Percentiles rank a stretch among this genome's conserved stretches.
Evolutionary conservation across 163 green algal species (phyloP).

Genomic region (Prototheca wickerhamii): DNA sequence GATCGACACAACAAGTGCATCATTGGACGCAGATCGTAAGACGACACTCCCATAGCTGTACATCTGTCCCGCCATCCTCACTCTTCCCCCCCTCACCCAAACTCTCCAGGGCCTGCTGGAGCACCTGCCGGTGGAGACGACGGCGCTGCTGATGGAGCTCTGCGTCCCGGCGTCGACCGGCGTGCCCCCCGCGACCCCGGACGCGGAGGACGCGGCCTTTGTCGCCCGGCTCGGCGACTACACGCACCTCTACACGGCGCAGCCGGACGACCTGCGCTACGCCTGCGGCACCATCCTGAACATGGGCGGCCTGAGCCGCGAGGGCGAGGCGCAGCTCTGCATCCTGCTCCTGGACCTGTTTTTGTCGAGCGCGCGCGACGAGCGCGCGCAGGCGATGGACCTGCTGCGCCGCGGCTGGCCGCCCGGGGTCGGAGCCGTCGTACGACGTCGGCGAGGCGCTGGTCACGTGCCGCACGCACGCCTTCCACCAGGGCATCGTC

Average conservation of each 20-base stretch:
- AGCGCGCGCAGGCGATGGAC: conserved; percentile 49
- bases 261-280: conserved; percentile 29
- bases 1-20: too few relatives aligned
- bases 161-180: conserved; percentile 49
- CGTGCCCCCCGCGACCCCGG: conserved; percentile 9
- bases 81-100: not conserved
- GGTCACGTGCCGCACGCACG: conserved; percentile 66
- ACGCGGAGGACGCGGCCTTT: conserved; percentile 18
- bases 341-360: conserved; percentile 89
- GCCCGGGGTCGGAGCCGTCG: conserved; percentile 31
- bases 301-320: conserved; percentile 21
- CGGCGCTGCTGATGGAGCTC: conserved; percentile 78
- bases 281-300: conserved; percentile 30
- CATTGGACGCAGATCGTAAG: too few relatives aligned
- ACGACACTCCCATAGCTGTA: too few relatives aligned
- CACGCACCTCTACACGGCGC: conserved; percentile 70
- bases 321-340: conserved; percentile 43
- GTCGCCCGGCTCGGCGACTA: conserved; percentile 65
- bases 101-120: conserved; percentile 59
- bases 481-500: conserved; percentile 59
- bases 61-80: not conserved
- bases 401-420: conserved; percentile 78
- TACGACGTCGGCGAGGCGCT: conserved; percentile 81
- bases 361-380: conserved; percentile 23
- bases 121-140: conserved; percentile 60